phyloP scores from a whole-genome alignment of 306 rosid species.

The Dalbergia cochinchinensis region DNA sequence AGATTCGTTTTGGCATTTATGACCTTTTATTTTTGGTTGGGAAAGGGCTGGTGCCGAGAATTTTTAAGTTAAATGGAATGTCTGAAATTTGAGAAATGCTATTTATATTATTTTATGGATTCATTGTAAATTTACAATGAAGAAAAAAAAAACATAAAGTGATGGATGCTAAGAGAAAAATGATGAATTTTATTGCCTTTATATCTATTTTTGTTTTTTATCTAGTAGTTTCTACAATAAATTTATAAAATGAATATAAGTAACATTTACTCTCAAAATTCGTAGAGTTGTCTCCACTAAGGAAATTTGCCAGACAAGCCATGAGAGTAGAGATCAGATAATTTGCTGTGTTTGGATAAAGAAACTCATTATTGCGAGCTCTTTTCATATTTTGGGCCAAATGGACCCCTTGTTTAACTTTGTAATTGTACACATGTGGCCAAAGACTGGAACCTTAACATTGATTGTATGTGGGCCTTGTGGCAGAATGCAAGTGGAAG shows the following conservation, averaged over 20 bases:
- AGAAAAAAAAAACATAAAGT: too few species aligned
- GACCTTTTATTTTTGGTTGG: slow-evolving; percentile 6
- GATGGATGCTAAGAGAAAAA: too few species aligned
- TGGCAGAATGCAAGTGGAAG: slow-evolving; percentile 92
- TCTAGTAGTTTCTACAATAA: too few species aligned
- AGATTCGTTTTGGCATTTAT: not conserved
- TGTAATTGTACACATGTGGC: slow-evolving; percentile 10
- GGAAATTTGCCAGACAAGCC: too few species aligned
- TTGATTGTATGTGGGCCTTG: slow-evolving; percentile 44
- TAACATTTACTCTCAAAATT: too few species aligned
- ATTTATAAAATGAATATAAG: too few species aligned
- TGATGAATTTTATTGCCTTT: too few species aligned
- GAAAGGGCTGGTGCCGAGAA: slow-evolving; percentile 6
- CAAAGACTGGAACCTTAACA: slow-evolving; percentile 32
- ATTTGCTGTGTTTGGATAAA: not conserved
- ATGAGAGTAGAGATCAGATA: not conserved
- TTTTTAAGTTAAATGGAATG: slow-evolving; percentile 17
- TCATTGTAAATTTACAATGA: too few species aligned
- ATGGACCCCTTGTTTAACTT: slow-evolving; percentile 33
- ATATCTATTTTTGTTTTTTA: too few species aligned
- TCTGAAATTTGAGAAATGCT: not conserved
- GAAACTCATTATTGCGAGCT: not conserved
- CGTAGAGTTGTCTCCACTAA: too few species aligned
- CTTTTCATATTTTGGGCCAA: slow-evolving; percentile 11
- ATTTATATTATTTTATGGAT: too few species aligned